A percentile compares a stretch with the other conserved stretches of the same genome.
phyloP scores from a whole-genome alignment of 2,329 filamentous ascomycete species.

The Cyanodermella asteris region DNA sequence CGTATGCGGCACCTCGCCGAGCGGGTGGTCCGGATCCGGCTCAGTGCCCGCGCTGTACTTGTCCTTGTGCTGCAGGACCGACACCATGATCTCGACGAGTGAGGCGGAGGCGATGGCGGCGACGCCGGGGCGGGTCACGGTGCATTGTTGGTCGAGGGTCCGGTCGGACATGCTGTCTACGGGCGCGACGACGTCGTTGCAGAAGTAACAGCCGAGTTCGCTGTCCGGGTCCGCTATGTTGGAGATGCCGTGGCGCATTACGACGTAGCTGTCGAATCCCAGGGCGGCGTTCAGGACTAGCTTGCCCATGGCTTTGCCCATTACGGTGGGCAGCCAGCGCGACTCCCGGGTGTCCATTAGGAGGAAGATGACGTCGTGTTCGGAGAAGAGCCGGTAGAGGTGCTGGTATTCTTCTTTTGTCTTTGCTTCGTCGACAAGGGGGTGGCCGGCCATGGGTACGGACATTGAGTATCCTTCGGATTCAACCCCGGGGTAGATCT shows the following conservation, averaged over 20 bases:
- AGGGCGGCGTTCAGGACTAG: constrained; percentile 93
- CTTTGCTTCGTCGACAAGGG: constrained; percentile 50
- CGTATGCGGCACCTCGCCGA: constrained; percentile 37
- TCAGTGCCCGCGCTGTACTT: constrained; percentile 16
- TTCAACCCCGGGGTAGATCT: constrained; percentile 82
- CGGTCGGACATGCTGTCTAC: constrained; percentile 82
- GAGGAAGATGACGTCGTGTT: constrained; percentile 85
- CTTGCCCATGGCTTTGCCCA: constrained; percentile 82
- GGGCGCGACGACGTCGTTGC: constrained; percentile 90
- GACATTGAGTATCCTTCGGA: constrained; percentile 58
- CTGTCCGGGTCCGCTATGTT: constrained; percentile 32
- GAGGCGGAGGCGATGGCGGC: constrained; percentile 81
- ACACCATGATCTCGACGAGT: constrained; percentile 74
- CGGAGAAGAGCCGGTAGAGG: constrained; percentile 51
- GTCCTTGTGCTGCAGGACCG: constrained; percentile 64
- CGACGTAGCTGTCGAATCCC: constrained; percentile 89
- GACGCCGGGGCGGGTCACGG: constrained; percentile 80
- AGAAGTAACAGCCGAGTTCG: constrained; percentile 88
- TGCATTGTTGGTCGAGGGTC: constrained; percentile 94
- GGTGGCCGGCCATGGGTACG: constrained; percentile 90
- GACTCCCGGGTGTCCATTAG: constrained; percentile 93
- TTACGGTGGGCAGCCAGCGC: constrained; percentile 84
- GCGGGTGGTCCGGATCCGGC: constrained; percentile 20
- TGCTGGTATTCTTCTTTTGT: constrained; percentile 54
- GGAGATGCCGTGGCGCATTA: constrained; percentile 79